Conservation (phyloP, 1,139 yeast genomes). For the Saccharomycopsis phalli region DNA sequence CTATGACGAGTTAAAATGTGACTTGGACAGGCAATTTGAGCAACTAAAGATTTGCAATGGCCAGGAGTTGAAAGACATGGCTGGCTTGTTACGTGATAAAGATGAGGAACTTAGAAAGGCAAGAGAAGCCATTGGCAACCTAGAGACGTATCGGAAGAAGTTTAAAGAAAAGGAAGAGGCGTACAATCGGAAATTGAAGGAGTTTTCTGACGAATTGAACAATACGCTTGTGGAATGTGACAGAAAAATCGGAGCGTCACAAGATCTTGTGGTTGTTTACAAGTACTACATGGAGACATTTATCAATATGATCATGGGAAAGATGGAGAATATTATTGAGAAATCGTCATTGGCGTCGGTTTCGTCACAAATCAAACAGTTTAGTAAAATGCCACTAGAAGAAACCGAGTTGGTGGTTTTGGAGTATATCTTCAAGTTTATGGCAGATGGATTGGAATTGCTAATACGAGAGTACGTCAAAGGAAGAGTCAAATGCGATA, state of each 20-base stretch:
- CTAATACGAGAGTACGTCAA: not conserved
- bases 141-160: too few species aligned
- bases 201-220: not conserved
- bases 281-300: conserved; percentile 3
- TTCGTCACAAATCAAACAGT: not conserved
- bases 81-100: too few species aligned
- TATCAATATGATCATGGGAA: not conserved
- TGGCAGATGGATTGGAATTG: conserved; percentile 1
- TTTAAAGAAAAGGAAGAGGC: too few species aligned
- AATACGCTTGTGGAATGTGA: not conserved
- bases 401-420: not conserved
- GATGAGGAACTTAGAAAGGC: too few species aligned
- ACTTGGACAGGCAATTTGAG: too few species aligned
- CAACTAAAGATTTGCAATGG: too few species aligned
- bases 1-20: too few species aligned
- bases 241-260: not conserved
- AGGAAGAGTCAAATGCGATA: not conserved
- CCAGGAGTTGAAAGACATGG: too few species aligned
- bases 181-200: too few species aligned
- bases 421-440: conserved; percentile 1
- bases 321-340: conserved; percentile 2
- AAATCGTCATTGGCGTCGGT: not conserved
- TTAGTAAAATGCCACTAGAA: too few species aligned
- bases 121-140: too few species aligned
- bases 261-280: not conserved